phyloP scores from a whole-genome alignment of 2,329 filamentous ascomycete genomes.

The Clarireedia sp. region DNA sequence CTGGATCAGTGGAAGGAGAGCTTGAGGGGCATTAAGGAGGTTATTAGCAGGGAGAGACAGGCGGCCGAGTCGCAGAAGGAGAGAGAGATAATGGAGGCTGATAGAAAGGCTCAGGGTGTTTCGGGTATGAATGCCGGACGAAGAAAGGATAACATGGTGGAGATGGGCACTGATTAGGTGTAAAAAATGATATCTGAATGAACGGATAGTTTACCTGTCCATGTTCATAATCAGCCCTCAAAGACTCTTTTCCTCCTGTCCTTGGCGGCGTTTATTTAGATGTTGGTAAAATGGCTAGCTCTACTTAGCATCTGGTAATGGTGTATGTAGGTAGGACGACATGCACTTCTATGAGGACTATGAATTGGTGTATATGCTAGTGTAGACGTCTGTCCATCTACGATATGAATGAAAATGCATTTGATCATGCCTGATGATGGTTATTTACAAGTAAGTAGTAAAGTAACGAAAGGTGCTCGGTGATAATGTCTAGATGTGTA shows the following conservation, averaged over 20 bases:
- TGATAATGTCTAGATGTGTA: too few species aligned
- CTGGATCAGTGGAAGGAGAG: conserved; percentile 87
- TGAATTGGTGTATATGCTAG: background rate
- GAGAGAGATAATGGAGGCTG: conserved; percentile 63
- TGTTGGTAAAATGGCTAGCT: conserved; percentile 24
- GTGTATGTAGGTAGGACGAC: conserved; percentile 10
- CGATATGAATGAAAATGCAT: background rate
- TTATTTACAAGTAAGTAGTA: background rate
- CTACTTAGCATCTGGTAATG: conserved; percentile 27
- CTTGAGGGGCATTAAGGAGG: conserved; percentile 67
- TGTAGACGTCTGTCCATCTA: conserved; percentile 7
- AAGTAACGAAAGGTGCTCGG: conserved; percentile 10
- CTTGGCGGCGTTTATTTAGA: conserved; percentile 22
- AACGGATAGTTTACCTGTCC: background rate
- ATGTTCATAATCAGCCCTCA: conserved; percentile 9
- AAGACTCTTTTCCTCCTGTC: conserved; percentile 13
- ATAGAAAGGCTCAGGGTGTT: conserved; percentile 46
- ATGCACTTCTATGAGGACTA: too few species aligned
- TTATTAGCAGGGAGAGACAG: conserved; percentile 73
- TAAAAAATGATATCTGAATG: background rate
- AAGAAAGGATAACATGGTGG: conserved; percentile 34
- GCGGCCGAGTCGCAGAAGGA: conserved; percentile 71
- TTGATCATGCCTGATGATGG: conserved; percentile 5
- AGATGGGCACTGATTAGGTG: conserved; percentile 30
- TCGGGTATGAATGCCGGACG: conserved; percentile 34